phyloP scores from a whole-genome alignment of 768 basidiomycete genomes.

The Gloeopeniophorella convolvens region DNA sequence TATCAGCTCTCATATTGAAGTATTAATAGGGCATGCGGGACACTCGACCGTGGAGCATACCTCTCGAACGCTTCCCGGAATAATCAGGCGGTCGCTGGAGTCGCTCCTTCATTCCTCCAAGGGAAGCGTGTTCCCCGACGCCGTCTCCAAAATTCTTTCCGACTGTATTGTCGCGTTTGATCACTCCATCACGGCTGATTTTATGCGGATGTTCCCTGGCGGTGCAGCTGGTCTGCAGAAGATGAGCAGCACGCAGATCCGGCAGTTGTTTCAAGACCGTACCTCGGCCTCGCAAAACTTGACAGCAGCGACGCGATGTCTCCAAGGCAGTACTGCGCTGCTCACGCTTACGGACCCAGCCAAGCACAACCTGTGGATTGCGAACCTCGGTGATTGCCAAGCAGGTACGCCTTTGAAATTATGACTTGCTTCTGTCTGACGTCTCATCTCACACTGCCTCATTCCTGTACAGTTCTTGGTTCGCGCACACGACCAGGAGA shows the following conservation, averaged over 20 bases:
- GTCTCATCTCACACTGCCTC: conserved; percentile 1
- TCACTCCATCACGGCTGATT: conserved; percentile 36
- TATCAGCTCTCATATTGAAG: background rate
- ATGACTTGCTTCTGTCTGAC: background rate
- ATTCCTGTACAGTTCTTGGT: conserved; percentile 34
- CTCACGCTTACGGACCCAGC: conserved; percentile 67
- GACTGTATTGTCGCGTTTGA: conserved; percentile 38
- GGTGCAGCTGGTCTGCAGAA: conserved; percentile 40
- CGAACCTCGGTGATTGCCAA: conserved; percentile 77
- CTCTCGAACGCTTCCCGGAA: conserved; percentile 34
- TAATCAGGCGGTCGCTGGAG: conserved; percentile 35
- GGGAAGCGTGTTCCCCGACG: conserved; percentile 25
- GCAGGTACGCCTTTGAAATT: conserved; percentile 43
- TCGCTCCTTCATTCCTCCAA: conserved; percentile 27
- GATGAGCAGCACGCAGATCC: conserved; percentile 47
- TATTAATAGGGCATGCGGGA: conserved; percentile 39
- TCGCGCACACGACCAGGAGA: conserved; percentile 37
- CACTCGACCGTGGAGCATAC: conserved; percentile 43
- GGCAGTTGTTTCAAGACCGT: conserved; percentile 58
- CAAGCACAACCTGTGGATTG: conserved; percentile 66
- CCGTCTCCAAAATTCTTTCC: conserved; percentile 35
- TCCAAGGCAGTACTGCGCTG: conserved; percentile 76
- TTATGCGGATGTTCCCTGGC: conserved; percentile 44
- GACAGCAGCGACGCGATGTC: conserved; percentile 60
- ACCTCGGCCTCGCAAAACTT: conserved; percentile 51